Evolutionary conservation across 495 filamentous ascomycete genomes (phyloP).

Genomic region (Lophiotrema nucula): DNA sequence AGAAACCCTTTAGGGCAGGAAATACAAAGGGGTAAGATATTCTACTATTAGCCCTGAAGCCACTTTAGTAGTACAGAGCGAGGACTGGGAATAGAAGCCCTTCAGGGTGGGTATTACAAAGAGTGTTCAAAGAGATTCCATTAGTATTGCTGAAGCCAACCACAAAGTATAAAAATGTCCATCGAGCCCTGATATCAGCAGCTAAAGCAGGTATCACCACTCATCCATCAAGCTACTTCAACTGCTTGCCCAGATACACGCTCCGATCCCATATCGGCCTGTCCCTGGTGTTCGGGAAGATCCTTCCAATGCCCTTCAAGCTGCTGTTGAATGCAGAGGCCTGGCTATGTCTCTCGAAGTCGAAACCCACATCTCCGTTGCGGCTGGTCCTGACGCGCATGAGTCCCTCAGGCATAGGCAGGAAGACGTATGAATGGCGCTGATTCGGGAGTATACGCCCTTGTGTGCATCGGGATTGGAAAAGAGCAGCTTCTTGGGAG

Average conservation of each 20-base stretch:
- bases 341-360: conserved; percentile 17
- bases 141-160: not conserved
- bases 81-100: not conserved
- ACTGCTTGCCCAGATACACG: conserved; percentile 21
- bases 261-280: conserved; percentile 9
- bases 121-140: not conserved
- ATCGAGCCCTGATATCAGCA: not conserved
- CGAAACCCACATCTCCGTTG: conserved; percentile 16
- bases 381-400: conserved; percentile 10
- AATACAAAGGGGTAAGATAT: too few species aligned
- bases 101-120: not conserved
- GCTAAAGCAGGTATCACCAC: not conserved
- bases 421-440: conserved; percentile 9
- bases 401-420: conserved; percentile 22
- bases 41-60: too few species aligned
- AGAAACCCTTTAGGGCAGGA: too few species aligned
- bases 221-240: not conserved
- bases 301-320: conserved; percentile 15
- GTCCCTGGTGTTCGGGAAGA: conserved; percentile 10
- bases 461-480: conserved; percentile 20
- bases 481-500: conserved; percentile 13
- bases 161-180: not conserved
- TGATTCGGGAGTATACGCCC: conserved; percentile 19
- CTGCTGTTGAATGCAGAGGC: conserved; percentile 13
- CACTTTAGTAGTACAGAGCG: too few species aligned